Evolutionary conservation across 2,329 filamentous ascomycete species (phyloP), one percentile per base, ranked within the genome.

Genomic region (Penicillium sp.): DNA sequence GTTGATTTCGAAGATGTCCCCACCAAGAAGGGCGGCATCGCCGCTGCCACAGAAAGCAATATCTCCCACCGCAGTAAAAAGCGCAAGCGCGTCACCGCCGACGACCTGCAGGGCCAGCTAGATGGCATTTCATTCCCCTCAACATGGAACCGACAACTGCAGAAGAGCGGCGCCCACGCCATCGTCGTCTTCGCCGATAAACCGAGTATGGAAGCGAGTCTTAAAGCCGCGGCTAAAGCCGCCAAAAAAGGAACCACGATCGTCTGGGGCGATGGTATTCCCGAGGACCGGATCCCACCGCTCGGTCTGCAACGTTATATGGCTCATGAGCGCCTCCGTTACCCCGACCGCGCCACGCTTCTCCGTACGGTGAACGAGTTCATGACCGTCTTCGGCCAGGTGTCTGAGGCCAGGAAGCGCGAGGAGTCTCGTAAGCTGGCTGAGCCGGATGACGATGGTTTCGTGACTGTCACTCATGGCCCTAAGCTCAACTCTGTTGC

Each of bases 391-490:
- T 97, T 89, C 70, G 64, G 67, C 17, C 65, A 85, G 75, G 70
- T 78, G 60, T 70, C 87, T 74, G 69, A 86, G 78, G 74, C 80
- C 65, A 68, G 83, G 74, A 66, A 83, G 73, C 53, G 76, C 59
- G 50, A 82, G 71, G 69, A 76, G 73, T 60, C 84, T 69, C 60
- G 78, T 39, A 71, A 84, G 46, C 81, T 87, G 45, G 84, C 85
- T 53, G 83, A 88, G 57, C 88, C 91, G 0, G 93, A 98, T 64
- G 90, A 88, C 59, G 93, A 98, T 64, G 93, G 93, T 2, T 98
- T 98, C 63, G 78, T 97, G 33, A 97, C 90, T 3, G 93, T 98
- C 16, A 86, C 83, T 1, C 78, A 86, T 39, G 89, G 89, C 17
- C 86, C 86, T 26, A 76, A 77, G 44, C 74, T 84, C 42, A 76